Conservation (phyloP, 805 yeast species). For the Henningerozyma blattae region DNA sequence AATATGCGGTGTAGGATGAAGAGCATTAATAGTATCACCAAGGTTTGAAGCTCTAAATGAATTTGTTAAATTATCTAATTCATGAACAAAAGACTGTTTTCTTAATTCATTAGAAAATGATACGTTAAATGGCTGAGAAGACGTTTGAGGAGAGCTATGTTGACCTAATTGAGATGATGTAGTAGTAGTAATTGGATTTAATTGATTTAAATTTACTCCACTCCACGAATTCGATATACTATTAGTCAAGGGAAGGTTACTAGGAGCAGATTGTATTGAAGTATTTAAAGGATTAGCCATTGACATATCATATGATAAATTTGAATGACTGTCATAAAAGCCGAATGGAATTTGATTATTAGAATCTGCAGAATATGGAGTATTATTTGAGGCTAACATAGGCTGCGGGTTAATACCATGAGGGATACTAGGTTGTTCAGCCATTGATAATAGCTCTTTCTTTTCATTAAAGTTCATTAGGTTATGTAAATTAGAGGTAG, state of each 20-base stretch:
- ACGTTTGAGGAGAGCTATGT: background rate
- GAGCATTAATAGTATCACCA: background rate
- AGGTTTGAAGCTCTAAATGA: background rate
- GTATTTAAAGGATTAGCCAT: background rate
- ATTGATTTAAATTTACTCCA: no score
- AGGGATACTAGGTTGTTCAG: background rate
- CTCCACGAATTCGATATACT: background rate
- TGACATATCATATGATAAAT: background rate
- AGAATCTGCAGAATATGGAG: background rate
- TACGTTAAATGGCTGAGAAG: background rate
- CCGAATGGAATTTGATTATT: no score
- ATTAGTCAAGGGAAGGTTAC: background rate
- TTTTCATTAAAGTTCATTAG: background rate
- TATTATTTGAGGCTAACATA: background rate
- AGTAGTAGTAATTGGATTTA: background rate
- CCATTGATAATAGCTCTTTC: no score
- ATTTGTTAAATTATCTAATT: background rate
- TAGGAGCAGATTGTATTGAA: background rate
- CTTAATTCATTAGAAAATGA: background rate
- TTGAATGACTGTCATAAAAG: background rate
- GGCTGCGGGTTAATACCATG: background rate
- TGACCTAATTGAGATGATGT: background rate
- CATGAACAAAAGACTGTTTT: background rate
- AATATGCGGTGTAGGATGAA: background rate
- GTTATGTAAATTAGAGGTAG: background rate